Evolutionary conservation across 1,284 basidiomycete species (phyloP).

Genomic region (Coniferiporia weirii): DNA sequence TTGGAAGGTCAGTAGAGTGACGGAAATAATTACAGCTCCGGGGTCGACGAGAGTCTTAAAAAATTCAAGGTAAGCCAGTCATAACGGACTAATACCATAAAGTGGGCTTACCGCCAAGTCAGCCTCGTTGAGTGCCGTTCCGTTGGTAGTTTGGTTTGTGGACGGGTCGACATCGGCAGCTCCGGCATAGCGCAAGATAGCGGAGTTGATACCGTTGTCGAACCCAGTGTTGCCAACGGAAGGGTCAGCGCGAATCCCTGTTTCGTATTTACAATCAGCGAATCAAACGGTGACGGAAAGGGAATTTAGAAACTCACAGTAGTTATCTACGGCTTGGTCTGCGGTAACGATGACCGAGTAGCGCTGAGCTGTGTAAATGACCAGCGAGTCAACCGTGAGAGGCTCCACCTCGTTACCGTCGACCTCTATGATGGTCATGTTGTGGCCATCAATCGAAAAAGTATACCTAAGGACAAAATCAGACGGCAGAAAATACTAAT

Average conservation of each 20-base stretch:
- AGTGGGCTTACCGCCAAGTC: conserved; percentile 25
- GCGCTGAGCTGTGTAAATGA: conserved; percentile 33
- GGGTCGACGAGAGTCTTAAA: conserved; percentile 27
- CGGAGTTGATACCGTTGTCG: conserved; percentile 29
- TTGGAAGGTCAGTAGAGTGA: neutral
- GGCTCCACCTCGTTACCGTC: conserved; percentile 42
- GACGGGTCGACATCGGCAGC: conserved; percentile 14
- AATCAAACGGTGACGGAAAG: neutral
- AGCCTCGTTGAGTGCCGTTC: conserved; percentile 27
- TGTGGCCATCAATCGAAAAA: conserved; percentile 45
- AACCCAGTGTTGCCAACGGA: conserved; percentile 26
- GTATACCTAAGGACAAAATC: conserved; percentile 33
- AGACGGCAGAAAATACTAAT: conserved; percentile 31
- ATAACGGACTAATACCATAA: neutral
- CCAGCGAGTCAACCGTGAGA: conserved; percentile 25
- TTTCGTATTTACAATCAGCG: neutral
- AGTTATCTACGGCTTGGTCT: conserved; percentile 36
- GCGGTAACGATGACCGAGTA: conserved; percentile 34
- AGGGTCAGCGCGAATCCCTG: conserved; percentile 29
- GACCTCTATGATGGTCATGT: conserved; percentile 43
- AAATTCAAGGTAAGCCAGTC: neutral
- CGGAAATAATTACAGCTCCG: conserved; percentile 20
- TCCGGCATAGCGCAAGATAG: conserved; percentile 34
- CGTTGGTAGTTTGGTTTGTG: conserved; percentile 9
- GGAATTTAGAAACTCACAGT: conserved; percentile 27